These are phyloP conservation scores for Rutstroemia sp. DNA, from an alignment of 2,329 filamentous ascomycete genomes.

Conservation along the genomic window DNA sequence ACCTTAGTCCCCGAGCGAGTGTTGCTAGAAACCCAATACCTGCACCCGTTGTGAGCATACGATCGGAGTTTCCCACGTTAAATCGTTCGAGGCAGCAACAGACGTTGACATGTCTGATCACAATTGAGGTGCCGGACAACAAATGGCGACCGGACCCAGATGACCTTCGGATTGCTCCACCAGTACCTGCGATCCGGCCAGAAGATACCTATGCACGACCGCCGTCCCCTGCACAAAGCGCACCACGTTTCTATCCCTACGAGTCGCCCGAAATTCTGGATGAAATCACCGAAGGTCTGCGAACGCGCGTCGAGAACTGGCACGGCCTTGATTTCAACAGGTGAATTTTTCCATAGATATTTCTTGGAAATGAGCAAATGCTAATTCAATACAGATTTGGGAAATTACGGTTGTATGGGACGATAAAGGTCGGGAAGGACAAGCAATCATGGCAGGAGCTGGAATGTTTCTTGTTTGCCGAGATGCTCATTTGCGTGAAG, in stretches of 20 bases:
- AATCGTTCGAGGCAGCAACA: slow-evolving; percentile 90
- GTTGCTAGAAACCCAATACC: slow-evolving; percentile 80
- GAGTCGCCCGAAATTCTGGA: slow-evolving; percentile 72
- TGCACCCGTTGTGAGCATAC: slow-evolving; percentile 82
- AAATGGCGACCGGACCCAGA: slow-evolving; percentile 86
- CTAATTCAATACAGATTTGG: slow-evolving; percentile 60
- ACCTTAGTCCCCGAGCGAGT: slow-evolving; percentile 62
- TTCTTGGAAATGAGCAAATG: background rate
- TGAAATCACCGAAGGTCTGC: slow-evolving; percentile 78
- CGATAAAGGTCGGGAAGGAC: slow-evolving; percentile 90
- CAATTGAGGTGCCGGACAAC: slow-evolving; percentile 85
- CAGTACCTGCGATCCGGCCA: slow-evolving; percentile 36
- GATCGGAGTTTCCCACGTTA: slow-evolving; percentile 94
- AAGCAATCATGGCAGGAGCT: slow-evolving; percentile 95
- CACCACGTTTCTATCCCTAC: slow-evolving; percentile 58
- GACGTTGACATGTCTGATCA: slow-evolving; percentile 86
- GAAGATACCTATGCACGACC: slow-evolving; percentile 49
- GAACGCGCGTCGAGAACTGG: slow-evolving; percentile 93
- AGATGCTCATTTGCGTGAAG: slow-evolving; percentile 99
- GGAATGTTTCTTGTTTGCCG: slow-evolving; percentile 92
- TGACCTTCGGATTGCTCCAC: slow-evolving; percentile 55
- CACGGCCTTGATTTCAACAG: slow-evolving; percentile 88
- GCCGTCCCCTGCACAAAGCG: slow-evolving; percentile 47
- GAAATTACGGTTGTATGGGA: slow-evolving; percentile 82
- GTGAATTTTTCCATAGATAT: slow-evolving; percentile 31